Conservation (phyloP, 2,329 filamentous ascomycete species). For the Diplocarpon mali region DNA sequence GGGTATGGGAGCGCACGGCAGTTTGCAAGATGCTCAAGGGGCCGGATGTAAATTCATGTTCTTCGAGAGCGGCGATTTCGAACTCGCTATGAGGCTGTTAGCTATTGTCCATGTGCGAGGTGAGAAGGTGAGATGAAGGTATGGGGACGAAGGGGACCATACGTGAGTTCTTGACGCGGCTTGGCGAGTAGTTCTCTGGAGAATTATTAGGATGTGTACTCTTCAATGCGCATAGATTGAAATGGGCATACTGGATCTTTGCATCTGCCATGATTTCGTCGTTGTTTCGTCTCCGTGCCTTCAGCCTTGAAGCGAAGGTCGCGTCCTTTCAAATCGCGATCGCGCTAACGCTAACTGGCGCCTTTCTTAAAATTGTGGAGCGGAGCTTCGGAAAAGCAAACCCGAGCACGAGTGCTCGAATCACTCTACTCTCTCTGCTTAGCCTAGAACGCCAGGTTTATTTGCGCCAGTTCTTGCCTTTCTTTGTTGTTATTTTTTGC, state of each 20-base stretch:
- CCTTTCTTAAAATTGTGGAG: neutral
- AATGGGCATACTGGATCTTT: constrained; percentile 53
- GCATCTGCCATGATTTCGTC: constrained; percentile 47
- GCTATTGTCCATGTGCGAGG: constrained; percentile 8
- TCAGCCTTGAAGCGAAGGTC: neutral
- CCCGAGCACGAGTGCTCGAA: neutral
- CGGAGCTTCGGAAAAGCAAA: constrained; percentile 4
- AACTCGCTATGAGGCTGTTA: constrained; percentile 55
- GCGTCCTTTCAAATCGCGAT: constrained; percentile 2
- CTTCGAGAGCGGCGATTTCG: constrained; percentile 71
- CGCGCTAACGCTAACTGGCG: neutral
- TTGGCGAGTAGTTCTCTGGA: constrained; percentile 78
- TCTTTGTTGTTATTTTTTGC: constrained; percentile 6
- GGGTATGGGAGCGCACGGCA: constrained; percentile 84
- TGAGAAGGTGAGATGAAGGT: constrained; percentile 9
- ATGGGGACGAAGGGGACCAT: constrained; percentile 31
- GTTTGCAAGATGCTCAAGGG: constrained; percentile 93
- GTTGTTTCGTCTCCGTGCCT: constrained; percentile 6
- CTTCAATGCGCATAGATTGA: neutral
- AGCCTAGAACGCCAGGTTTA: neutral
- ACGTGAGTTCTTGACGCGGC: constrained; percentile 86
- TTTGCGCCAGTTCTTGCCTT: constrained; percentile 1
- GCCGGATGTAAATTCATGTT: constrained; percentile 69
- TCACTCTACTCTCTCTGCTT: constrained; percentile 16
- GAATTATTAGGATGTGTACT: constrained; percentile 12